Evolutionary conservation across 805 yeast species (phyloP), one percentile per base, ranked within the genome.

Genomic region (Vanderwaltozyma verrucispora): DNA sequence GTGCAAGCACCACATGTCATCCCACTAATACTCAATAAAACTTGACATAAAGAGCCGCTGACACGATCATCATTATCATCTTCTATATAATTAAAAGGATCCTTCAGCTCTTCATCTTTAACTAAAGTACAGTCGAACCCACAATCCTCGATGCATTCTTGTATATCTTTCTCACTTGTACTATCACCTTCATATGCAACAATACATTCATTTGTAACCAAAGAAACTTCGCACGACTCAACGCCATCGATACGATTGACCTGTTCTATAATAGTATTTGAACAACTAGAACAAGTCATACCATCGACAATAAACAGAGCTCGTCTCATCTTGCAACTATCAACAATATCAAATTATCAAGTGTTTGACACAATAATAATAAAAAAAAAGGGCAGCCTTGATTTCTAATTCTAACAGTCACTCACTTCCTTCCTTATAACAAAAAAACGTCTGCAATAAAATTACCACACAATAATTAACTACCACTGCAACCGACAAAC

Each of bases 1-100:
- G 82, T 71, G 54, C 97, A 89, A 1, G 94, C 72, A 2, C 92
- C 80, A 53, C 96, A 89, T 2, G 97, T 88, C 96, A 88, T 89
- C 2, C 96, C 96, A 13, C 63, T 47, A 2, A 68, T 51, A 6
- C 37, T 37, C 27, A 36, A 26, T 29, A 36, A 24, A 1, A 26
- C 32, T n/a, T 29, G 15, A 20, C 28, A 11, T 8, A 24, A n/a
- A n/a, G n/a, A n/a, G n/a, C n/a, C n/a, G n/a, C n/a, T n/a, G n/a
- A n/a, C 9, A 7, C 9, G 23, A 21, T 21, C 9, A 21, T 21
- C 23, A 21, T 21, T 27, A n/a, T 19, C 19, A 12, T 16, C 16
- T 5, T 19, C 16, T 11, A 12, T 25, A 14, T 13, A 26, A 4
- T 12, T 17, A n/a, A n/a, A n/a, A n/a, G n/a, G n/a, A 23, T 39